Percentiles rank a stretch among this genome's conserved stretches.
Evolutionary conservation across 345 rosid species (phyloP).

Genomic region (Aurinia saxatilis): DNA sequence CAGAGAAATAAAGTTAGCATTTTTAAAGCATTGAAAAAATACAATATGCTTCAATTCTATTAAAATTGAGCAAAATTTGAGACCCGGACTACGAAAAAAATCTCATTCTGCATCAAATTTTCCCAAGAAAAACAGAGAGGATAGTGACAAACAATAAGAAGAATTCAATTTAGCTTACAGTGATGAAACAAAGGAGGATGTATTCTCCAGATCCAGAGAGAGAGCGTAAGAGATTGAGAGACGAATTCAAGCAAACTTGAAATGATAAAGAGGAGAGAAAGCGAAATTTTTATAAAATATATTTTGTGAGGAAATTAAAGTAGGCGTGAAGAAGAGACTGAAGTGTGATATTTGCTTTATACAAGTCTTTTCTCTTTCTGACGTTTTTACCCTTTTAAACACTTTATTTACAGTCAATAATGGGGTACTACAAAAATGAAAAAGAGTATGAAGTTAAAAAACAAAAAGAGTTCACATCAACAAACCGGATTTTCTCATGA

Average conservation of each 20-base stretch:
- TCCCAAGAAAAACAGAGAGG: neutral
- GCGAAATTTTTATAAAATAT: neutral
- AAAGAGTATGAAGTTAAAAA: no score
- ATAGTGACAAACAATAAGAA: neutral
- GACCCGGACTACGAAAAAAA: no score
- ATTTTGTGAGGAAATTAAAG: neutral
- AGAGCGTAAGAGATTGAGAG: neutral
- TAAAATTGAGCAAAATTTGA: no score
- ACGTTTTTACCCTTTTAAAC: conserved; percentile 10
- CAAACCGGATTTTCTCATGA: no score
- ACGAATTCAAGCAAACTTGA: neutral
- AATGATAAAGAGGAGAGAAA: neutral
- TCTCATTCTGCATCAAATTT: no score
- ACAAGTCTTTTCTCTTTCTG: neutral
- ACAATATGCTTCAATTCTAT: neutral
- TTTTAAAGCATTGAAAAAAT: neutral
- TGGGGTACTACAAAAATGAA: neutral
- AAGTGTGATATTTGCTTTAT: conserved; percentile 10
- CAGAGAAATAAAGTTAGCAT: no score
- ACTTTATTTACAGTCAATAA: neutral
- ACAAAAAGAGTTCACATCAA: no score
- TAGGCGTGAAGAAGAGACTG: conserved; percentile 13
- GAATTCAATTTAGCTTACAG: conserved; percentile 15
- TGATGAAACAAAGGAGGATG: neutral
- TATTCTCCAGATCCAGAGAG: conserved; percentile 17